Evolutionary conservation across 441 rosid species (phyloP).

Genomic region (Populus hybrid): DNA sequence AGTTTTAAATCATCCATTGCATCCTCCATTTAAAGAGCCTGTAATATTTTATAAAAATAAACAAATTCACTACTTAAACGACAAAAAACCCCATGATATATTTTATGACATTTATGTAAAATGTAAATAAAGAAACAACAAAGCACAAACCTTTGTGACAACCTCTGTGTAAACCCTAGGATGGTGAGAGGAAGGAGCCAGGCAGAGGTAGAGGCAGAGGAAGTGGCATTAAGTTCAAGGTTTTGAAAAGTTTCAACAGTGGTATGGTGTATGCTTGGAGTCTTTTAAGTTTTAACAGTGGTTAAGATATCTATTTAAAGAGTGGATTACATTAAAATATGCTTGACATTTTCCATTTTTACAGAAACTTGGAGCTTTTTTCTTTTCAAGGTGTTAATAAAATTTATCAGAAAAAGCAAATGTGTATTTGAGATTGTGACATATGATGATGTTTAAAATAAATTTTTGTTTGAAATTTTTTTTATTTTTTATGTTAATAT

Average conservation of each 20-base stretch:
- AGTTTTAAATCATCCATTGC: slow-evolving; percentile 15
- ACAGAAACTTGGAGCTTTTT: background rate
- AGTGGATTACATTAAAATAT: background rate
- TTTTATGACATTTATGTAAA: background rate
- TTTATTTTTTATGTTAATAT: too few relatives aligned
- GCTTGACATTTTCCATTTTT: background rate
- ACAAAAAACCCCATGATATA: too few relatives aligned
- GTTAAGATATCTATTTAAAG: background rate
- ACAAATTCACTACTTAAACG: background rate
- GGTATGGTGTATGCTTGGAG: background rate
- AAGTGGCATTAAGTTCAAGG: background rate
- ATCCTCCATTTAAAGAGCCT: slow-evolving; percentile 7
- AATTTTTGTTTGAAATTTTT: too few relatives aligned
- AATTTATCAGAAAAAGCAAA: background rate
- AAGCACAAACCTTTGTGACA: background rate
- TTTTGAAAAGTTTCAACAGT: background rate
- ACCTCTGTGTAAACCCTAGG: background rate
- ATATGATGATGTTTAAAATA: too few relatives aligned
- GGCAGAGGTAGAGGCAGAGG: background rate
- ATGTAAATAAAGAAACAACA: background rate
- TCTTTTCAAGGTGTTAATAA: background rate
- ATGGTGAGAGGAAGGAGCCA: background rate
- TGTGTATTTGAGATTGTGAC: too few relatives aligned
- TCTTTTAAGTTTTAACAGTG: background rate
- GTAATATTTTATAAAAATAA: background rate